A percentile compares a stretch with the other conserved stretches of the same genome.
These are phyloP conservation scores for Diversispora eburnea DNA, from an alignment of 192 early-diverging fungal species.

Conservation along the genomic window DNA sequence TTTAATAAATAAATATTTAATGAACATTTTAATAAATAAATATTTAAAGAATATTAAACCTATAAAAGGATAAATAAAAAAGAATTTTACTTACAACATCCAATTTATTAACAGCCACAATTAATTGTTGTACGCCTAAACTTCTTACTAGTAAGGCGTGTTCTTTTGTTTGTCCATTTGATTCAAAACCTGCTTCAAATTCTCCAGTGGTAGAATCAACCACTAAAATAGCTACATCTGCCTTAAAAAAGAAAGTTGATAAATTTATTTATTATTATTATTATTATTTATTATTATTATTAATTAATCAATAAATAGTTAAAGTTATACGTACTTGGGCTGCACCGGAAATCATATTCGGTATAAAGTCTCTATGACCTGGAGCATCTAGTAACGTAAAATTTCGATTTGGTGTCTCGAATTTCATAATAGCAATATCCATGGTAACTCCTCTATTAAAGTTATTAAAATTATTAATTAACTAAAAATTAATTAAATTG, in stretches of 20 bases:
- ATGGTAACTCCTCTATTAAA: constrained; percentile 86
- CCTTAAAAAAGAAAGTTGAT: constrained; percentile 35
- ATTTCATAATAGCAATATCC: constrained; percentile 88
- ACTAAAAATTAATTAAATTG: not conserved
- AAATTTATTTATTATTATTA: not conserved
- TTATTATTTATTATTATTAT: no score
- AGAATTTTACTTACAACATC: constrained; percentile 65
- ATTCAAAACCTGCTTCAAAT: constrained; percentile 94
- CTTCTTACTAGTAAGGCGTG: constrained; percentile 88
- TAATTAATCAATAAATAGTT: not conserved
- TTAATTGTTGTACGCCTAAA: constrained; percentile 87
- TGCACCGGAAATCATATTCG: constrained; percentile 98
- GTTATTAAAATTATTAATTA: not conserved
- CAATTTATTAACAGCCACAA: constrained; percentile 95
- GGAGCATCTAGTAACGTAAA: constrained; percentile 96
- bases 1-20: no score
- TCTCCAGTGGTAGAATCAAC: constrained; percentile 84
- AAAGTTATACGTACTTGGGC: constrained; percentile 51
- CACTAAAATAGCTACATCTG: constrained; percentile 93
- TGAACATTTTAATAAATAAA: not conserved
- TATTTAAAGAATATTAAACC: not conserved
- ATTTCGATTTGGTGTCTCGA: constrained; percentile 70
- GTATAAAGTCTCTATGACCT: constrained; percentile 97
- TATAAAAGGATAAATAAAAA: constrained; percentile 1
- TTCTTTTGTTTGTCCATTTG: constrained; percentile 93